phyloP scores from a whole-genome alignment of 345 rosid genomes.

The Brassica juncea region DNA sequence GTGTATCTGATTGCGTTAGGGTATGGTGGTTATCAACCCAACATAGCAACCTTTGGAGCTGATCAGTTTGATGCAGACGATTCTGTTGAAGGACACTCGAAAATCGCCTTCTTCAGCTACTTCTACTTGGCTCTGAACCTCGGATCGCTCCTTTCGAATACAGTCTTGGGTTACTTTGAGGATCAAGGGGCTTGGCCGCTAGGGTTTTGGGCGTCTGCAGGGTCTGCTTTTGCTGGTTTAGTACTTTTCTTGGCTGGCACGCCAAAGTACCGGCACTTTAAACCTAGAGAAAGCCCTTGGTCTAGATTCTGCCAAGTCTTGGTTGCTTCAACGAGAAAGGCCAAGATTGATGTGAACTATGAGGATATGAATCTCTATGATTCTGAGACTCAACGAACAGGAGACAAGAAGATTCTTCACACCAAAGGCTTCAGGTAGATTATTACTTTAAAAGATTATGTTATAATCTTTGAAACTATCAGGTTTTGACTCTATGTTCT shows the following conservation, averaged over 20 bases:
- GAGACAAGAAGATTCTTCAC: constrained; percentile 71
- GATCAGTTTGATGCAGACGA: constrained; percentile 95
- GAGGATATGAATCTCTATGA: constrained; percentile 52
- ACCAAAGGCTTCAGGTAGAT: constrained; percentile 83
- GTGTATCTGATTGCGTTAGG: constrained; percentile 84
- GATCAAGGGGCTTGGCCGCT: constrained; percentile 81
- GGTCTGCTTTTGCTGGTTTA: constrained; percentile 67
- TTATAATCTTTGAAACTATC: neutral
- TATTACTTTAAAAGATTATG: neutral
- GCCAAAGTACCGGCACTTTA: constrained; percentile 73
- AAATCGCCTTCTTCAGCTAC: constrained; percentile 88
- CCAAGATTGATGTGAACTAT: constrained; percentile 45
- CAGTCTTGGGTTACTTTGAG: constrained; percentile 82
- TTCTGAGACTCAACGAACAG: constrained; percentile 35
- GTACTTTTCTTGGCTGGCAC: constrained; percentile 73
- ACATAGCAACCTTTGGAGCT: constrained; percentile 90
- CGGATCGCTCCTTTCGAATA: constrained; percentile 91
- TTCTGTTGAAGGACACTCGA: constrained; percentile 73
- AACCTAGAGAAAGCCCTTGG: constrained; percentile 78
- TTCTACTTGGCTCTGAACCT: constrained; percentile 89
- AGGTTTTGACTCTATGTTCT: neutral
- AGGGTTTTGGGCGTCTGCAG: constrained; percentile 88
- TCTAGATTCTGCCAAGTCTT: constrained; percentile 77
- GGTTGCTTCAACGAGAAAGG: constrained; percentile 70
- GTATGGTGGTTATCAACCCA: constrained; percentile 95